Conservation (phyloP, 352 stramenopile genomes). For the Phytophthora sojae region DNA sequence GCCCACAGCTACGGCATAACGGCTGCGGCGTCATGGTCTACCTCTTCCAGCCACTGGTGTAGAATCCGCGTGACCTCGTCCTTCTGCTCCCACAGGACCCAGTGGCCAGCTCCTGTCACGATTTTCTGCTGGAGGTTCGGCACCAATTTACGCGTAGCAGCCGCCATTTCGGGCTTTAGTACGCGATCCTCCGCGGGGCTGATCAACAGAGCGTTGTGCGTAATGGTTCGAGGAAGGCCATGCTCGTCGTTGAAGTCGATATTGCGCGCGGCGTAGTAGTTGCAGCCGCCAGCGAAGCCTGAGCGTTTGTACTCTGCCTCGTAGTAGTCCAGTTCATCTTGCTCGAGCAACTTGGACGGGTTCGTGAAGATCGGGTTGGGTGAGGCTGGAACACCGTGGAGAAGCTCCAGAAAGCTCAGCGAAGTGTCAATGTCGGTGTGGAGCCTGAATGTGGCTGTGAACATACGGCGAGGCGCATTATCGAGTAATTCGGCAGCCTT, state of each 20-base stretch:
- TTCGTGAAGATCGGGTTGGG: slow-evolving; percentile 45
- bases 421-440: slow-evolving; percentile 40
- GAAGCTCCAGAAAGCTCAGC: slow-evolving; percentile 29
- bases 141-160: slow-evolving; percentile 54
- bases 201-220: slow-evolving; percentile 68
- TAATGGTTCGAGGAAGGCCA: slow-evolving; percentile 36
- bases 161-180: slow-evolving; percentile 62
- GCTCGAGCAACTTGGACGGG: slow-evolving; percentile 50
- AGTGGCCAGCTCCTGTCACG: slow-evolving; percentile 61
- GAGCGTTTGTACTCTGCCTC: slow-evolving; percentile 53
- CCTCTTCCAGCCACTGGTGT: slow-evolving; percentile 49
- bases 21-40: not conserved
- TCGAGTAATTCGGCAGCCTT: slow-evolving; percentile 50
- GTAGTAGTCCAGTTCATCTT: slow-evolving; percentile 70
- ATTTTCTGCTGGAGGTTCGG: slow-evolving; percentile 57
- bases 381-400: slow-evolving; percentile 42
- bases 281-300: slow-evolving; percentile 61
- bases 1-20: too few relatives aligned
- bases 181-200: slow-evolving; percentile 60
- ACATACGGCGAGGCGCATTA: slow-evolving; percentile 49
- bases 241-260: slow-evolving; percentile 64
- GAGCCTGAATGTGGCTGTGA: slow-evolving; percentile 58
- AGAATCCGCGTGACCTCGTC: slow-evolving; percentile 50
- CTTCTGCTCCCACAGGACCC: slow-evolving; percentile 65
- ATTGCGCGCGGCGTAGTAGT: slow-evolving; percentile 63